phyloP scores from a whole-genome alignment of 371 early-diverging fungal genomes.

The Capillidium heterosporum region DNA sequence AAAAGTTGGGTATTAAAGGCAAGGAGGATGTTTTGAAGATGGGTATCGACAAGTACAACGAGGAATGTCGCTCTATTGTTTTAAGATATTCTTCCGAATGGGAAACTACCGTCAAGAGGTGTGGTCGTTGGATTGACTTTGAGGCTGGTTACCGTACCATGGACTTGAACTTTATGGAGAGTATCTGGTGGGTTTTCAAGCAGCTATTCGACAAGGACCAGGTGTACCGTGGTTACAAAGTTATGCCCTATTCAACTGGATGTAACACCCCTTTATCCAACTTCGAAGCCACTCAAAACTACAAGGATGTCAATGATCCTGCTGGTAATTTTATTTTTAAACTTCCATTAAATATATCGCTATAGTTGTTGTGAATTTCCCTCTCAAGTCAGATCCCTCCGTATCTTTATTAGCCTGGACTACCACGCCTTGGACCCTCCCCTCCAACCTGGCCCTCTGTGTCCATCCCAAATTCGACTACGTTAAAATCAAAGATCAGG shows the following conservation, averaged over 20 bases:
- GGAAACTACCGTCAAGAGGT: slow-evolving; percentile 91
- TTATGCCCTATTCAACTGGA: slow-evolving; percentile 99
- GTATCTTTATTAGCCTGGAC: slow-evolving; percentile 95
- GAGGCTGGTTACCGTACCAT: slow-evolving; percentile 99
- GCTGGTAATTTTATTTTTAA: slow-evolving; percentile 17
- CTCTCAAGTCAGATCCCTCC: slow-evolving; percentile 60
- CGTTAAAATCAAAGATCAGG: slow-evolving; percentile 77
- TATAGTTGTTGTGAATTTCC: slow-evolving; percentile 85
- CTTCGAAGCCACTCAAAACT: slow-evolving; percentile 98
- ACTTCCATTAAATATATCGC: too few relatives aligned
- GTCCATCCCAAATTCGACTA: slow-evolving; percentile 92
- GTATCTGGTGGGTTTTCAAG: slow-evolving; percentile 99
- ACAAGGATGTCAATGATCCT: slow-evolving; percentile 97
- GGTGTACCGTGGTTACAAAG: slow-evolving; percentile 94
- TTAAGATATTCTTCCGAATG: slow-evolving; percentile 96
- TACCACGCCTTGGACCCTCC: slow-evolving; percentile 99
- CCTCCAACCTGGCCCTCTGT: slow-evolving; percentile 89
- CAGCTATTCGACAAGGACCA: slow-evolving; percentile 89
- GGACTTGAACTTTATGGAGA: slow-evolving; percentile 93
- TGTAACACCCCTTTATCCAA: slow-evolving; percentile 96
- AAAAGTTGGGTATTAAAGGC: slow-evolving; percentile 82
- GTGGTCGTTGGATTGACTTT: slow-evolving; percentile 99
- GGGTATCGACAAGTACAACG: slow-evolving; percentile 99
- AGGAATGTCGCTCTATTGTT: slow-evolving; percentile 96
- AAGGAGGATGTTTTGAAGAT: slow-evolving; percentile 86